Percentiles rank a stretch among this genome's conserved stretches.
Evolutionary conservation across 345 rosid species (phyloP).

Genomic region (Salix koriyanagi): DNA sequence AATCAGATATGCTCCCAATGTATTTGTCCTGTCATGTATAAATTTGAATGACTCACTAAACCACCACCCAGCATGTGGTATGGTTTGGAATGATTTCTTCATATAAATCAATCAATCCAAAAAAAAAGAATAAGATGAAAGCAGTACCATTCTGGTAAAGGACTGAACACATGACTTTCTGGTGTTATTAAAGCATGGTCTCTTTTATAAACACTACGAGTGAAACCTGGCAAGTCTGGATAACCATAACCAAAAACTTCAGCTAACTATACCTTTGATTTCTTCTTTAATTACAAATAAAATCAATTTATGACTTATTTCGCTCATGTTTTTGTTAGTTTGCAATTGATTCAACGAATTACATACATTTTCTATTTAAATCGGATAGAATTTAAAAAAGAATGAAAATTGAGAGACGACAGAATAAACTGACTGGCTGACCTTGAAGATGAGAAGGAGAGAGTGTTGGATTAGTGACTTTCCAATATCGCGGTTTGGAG

Average conservation of each 20-base stretch:
- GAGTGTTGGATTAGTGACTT: slow-evolving; percentile 79
- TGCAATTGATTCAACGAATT: background rate
- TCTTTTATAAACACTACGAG: slow-evolving; percentile 69
- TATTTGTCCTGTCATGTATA: slow-evolving; percentile 58
- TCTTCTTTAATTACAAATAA: background rate
- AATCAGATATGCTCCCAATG: slow-evolving; percentile 77
- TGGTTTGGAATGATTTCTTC: background rate
- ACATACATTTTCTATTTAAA: background rate
- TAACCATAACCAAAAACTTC: background rate
- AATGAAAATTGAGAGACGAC: background rate
- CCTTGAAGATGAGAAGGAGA: slow-evolving; percentile 89
- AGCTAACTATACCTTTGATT: background rate
- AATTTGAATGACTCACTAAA: slow-evolving; percentile 16
- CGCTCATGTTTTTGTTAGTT: background rate
- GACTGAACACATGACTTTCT: slow-evolving; percentile 90
- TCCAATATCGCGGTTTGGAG: slow-evolving; percentile 62
- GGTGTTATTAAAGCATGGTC: slow-evolving; percentile 89
- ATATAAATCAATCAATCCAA: background rate
- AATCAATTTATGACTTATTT: background rate
- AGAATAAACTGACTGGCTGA: slow-evolving; percentile 7
- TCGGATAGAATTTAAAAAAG: background rate
- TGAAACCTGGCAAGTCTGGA: slow-evolving; percentile 88
- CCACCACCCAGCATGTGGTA: slow-evolving; percentile 4
- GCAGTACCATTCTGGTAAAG: slow-evolving; percentile 78
- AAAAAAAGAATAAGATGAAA: background rate